Conservation (phyloP, 257 asterid species). For the Salvia miltiorrhiza region DNA sequence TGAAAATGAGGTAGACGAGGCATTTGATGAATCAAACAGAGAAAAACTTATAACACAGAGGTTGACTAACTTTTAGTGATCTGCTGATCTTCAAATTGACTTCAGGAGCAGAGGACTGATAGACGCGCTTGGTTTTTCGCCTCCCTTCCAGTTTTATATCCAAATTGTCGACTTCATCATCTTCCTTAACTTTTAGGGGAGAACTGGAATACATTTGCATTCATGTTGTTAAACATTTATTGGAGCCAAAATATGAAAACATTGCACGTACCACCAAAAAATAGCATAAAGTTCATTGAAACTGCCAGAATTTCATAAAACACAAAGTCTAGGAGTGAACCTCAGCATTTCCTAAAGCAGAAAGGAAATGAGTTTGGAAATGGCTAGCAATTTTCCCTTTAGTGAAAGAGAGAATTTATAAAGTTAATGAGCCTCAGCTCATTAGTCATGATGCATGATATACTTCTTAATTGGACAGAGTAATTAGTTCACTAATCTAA, state of each 20-base stretch:
- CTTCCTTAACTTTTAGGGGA: slow-evolving; percentile 86
- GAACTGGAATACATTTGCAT: slow-evolving; percentile 49
- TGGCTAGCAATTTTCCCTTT: neutral
- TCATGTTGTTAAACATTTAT: neutral
- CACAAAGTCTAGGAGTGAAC: neutral
- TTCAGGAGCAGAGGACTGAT: slow-evolving; percentile 71
- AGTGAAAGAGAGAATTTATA: too few relatives aligned
- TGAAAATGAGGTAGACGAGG: neutral
- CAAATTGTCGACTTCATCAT: slow-evolving; percentile 86
- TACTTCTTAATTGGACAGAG: neutral
- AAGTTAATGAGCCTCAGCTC: neutral
- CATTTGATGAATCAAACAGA: neutral
- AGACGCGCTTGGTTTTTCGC: slow-evolving; percentile 65
- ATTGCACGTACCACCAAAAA: neutral
- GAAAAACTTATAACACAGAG: slow-evolving; percentile 25
- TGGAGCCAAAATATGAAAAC: neutral
- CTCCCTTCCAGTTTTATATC: slow-evolving; percentile 65
- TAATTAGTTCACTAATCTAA: neutral
- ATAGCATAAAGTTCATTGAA: neutral
- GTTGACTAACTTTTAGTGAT: slow-evolving; percentile 81
- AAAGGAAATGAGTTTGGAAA: neutral
- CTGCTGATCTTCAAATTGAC: slow-evolving; percentile 94
- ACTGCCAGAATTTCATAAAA: neutral
- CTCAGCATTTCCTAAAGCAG: neutral
- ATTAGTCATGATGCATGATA: neutral